phyloP scores from a whole-genome alignment of 1,284 basidiomycete genomes.

The Microbotryum lychnidis-dioicae region DNA sequence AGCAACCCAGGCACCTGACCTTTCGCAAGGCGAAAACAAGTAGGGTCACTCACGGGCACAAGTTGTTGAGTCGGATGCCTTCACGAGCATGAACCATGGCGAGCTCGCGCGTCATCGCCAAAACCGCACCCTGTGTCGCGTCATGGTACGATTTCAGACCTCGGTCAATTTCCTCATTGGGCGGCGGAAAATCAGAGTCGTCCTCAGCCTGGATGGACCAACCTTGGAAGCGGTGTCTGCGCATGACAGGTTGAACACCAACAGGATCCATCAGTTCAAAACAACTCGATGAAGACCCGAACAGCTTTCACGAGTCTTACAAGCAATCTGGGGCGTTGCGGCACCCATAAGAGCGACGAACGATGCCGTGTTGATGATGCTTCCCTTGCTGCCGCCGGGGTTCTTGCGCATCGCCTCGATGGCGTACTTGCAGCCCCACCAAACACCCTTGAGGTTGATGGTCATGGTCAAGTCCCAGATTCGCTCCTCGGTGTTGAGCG shows the following conservation, averaged over 20 bases:
- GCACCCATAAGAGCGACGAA: constrained; percentile 91
- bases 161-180: too few relatives aligned
- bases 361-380: constrained; percentile 94
- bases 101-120: constrained; percentile 95
- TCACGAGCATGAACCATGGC: constrained; percentile 96
- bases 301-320: constrained; percentile 47
- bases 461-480: constrained; percentile 58
- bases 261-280: constrained; percentile 3
- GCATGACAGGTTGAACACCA: constrained; percentile 2
- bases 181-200: not conserved
- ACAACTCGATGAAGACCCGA: not conserved
- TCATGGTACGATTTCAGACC: not conserved
- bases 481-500: constrained; percentile 86
- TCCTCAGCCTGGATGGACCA: not conserved
- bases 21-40: not conserved
- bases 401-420: constrained; percentile 92
- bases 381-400: constrained; percentile 71
- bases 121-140: constrained; percentile 66
- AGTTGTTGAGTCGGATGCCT: constrained; percentile 87
- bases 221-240: constrained; percentile 78
- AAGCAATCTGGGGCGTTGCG: constrained; percentile 90
- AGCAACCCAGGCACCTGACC: too few relatives aligned
- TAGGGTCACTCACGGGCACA: constrained; percentile 70
- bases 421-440: constrained; percentile 97
- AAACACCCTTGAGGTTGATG: constrained; percentile 95